phyloP scores from a whole-genome alignment of 495 filamentous ascomycete genomes.

The Physcia stellaris region DNA sequence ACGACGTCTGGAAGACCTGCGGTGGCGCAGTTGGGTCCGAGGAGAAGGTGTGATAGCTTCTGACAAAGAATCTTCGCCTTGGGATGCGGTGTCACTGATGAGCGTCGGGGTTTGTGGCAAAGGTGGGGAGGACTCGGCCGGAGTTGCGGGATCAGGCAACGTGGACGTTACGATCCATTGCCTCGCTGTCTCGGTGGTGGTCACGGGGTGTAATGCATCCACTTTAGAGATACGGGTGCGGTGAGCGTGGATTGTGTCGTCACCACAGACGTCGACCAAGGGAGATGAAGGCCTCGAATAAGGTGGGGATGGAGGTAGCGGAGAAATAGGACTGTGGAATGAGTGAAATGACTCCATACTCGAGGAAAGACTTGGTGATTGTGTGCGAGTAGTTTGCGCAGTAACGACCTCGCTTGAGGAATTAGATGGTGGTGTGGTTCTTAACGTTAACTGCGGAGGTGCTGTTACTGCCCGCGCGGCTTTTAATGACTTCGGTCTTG shows the following conservation, averaged over 20 bases:
- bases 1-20: conserved; percentile 41
- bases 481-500: conserved; percentile 14
- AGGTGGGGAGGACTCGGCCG: conserved; percentile 11
- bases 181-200: conserved; percentile 21
- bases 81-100: conserved; percentile 17
- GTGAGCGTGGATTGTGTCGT: conserved; percentile 1
- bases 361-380: conserved; percentile 33
- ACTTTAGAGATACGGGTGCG: conserved; percentile 16
- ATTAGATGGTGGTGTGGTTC: conserved; percentile 20
- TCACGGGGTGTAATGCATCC: conserved; percentile 32
- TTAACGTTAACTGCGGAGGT: conserved; percentile 31
- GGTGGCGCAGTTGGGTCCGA: conserved; percentile 35
- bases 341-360: conserved; percentile 51
- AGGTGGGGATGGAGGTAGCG: conserved; percentile 35
- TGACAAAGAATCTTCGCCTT: conserved; percentile 20
- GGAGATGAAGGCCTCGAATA: conserved; percentile 28
- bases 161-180: conserved; percentile 18
- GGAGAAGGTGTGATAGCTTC: conserved; percentile 35
- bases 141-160: conserved; percentile 10
- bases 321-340: conserved; percentile 34
- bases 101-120: conserved; percentile 16
- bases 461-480: conserved; percentile 28
- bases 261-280: conserved; percentile 16
- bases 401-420: neutral
- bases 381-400: conserved; percentile 17